A percentile compares a stretch with the other conserved stretches of the same genome.
Conservation (phyloP, 2,329 filamentous ascomycete species). For the Aciculosporium take region DNA sequence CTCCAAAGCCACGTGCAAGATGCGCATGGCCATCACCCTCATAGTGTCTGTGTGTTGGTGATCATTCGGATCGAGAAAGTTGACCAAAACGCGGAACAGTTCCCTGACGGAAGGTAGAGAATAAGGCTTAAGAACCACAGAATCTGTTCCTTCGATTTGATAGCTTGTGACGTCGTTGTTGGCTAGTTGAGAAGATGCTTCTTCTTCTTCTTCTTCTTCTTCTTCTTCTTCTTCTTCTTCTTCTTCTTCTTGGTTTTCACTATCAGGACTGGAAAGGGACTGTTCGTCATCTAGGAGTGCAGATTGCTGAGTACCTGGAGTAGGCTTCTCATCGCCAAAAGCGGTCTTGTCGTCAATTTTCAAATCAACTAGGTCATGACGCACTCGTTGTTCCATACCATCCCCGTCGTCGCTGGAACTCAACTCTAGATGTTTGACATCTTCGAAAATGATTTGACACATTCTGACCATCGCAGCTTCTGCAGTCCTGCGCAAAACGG, state of each 20-base stretch:
- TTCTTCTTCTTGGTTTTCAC: slow-evolving; percentile 1
- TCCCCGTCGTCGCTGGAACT: slow-evolving; percentile 55
- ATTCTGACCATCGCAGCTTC: slow-evolving; percentile 97
- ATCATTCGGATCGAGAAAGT: slow-evolving; percentile 86
- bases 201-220: slow-evolving; percentile 1
- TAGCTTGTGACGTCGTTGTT: slow-evolving; percentile 12
- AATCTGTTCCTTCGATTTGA: slow-evolving; percentile 28
- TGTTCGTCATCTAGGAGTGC: background rate
- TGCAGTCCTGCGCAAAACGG: slow-evolving; percentile 76
- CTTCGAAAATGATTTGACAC: slow-evolving; percentile 96
- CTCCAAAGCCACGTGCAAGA: slow-evolving; percentile 93
- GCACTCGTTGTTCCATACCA: slow-evolving; percentile 49
- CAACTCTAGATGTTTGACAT: slow-evolving; percentile 73
- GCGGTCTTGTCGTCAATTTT: slow-evolving; percentile 57
- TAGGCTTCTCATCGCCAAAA: slow-evolving; percentile 4
- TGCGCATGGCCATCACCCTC: slow-evolving; percentile 91
- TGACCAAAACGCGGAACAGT: slow-evolving; percentile 83
- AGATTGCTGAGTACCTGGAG: slow-evolving; percentile 4
- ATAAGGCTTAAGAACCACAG: slow-evolving; percentile 64
- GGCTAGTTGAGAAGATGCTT: background rate
- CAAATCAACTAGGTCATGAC: slow-evolving; percentile 57
- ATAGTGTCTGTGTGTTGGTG: slow-evolving; percentile 85
- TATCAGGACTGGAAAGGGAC: background rate
- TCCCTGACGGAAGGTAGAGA: slow-evolving; percentile 89
- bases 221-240: background rate